These are phyloP conservation scores for Marsdenia floribunda DNA, from an alignment of 257 asterid genomes.

Conservation along the genomic window DNA sequence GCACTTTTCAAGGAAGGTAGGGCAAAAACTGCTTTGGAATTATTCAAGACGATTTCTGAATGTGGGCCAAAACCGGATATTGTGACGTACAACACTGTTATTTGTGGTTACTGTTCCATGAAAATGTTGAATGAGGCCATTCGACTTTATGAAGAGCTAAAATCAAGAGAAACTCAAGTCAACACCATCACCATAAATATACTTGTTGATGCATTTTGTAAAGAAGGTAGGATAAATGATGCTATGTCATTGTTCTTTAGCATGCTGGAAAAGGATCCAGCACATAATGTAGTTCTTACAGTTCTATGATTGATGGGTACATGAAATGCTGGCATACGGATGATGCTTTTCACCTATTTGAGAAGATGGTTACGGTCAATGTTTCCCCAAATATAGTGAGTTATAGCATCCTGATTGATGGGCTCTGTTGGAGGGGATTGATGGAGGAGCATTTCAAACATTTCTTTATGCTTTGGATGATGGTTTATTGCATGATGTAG, in stretches of 20 bases:
- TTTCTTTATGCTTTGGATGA: slow-evolving; percentile 24
- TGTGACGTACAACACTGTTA: slow-evolving; percentile 19
- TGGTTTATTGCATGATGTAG: slow-evolving; percentile 32
- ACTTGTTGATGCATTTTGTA: slow-evolving; percentile 13
- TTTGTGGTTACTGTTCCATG: slow-evolving; percentile 22
- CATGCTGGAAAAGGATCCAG: slow-evolving; percentile 17
- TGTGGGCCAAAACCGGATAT: slow-evolving; percentile 16
- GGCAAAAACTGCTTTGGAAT: slow-evolving; percentile 24
- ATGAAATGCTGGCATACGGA: slow-evolving; percentile 16
- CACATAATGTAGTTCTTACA: slow-evolving; percentile 22
- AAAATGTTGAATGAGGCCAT: slow-evolving; percentile 17
- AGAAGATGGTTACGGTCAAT: slow-evolving; percentile 9
- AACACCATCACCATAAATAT: background rate
- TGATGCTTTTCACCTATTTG: slow-evolving; percentile 20
- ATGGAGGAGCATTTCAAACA: slow-evolving; percentile 24
- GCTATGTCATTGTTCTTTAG: slow-evolving; percentile 15
- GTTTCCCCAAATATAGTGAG: slow-evolving; percentile 17
- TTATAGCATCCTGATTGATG: slow-evolving; percentile 27
- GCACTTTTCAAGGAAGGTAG: slow-evolving; percentile 26
- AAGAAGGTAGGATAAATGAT: slow-evolving; percentile 21
- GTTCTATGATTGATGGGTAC: slow-evolving; percentile 26
- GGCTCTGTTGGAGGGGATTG: slow-evolving; percentile 23
- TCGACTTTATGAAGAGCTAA: slow-evolving; percentile 17
- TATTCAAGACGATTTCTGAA: slow-evolving; percentile 27
- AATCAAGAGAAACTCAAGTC: background rate